Percentiles rank a stretch among this genome's conserved stretches.
These are phyloP conservation scores for Chrysoporthe cubensis DNA, from an alignment of 2,329 filamentous ascomycete genomes.

Conservation along the genomic window DNA sequence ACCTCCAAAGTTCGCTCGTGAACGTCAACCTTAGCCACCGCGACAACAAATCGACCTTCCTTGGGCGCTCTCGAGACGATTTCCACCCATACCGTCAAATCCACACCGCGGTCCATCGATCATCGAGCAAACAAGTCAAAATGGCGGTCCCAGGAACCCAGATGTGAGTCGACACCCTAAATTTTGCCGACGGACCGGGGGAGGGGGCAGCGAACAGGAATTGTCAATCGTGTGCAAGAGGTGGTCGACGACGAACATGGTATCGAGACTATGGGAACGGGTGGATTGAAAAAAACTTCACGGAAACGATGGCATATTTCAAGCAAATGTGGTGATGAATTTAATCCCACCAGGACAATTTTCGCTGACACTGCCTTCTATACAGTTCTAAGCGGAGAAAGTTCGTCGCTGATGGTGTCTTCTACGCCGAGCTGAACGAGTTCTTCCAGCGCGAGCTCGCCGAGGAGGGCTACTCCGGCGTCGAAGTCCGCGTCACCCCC, in stretches of 20 bases:
- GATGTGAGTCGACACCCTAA: constrained; percentile 55
- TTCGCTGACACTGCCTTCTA: constrained; percentile 28
- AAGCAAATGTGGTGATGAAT: background rate
- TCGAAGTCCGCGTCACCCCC: constrained; percentile 99
- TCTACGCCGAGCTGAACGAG: constrained; percentile 99
- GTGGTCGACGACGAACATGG: constrained; percentile 1
- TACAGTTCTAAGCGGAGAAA: constrained; percentile 87
- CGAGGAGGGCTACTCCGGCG: constrained; percentile 99
- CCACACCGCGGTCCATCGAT: constrained; percentile 36
- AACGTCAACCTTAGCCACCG: constrained; percentile 22
- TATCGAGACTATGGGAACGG: background rate
- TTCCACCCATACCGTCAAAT: constrained; percentile 35
- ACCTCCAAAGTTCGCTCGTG: constrained; percentile 15
- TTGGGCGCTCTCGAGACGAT: constrained; percentile 29
- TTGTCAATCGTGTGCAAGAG: background rate
- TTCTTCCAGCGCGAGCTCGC: constrained; percentile 99
- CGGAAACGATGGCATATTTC: background rate
- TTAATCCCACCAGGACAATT: constrained; percentile 19
- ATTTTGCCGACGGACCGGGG: background rate
- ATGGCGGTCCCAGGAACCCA: constrained; percentile 66
- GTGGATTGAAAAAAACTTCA: background rate
- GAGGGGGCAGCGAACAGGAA: background rate
- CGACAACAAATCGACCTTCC: constrained; percentile 29
- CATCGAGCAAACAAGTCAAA: constrained; percentile 46
- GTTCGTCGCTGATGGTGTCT: constrained; percentile 98